Conservation (phyloP, 768 basidiomycete genomes). For the Lentinula sp. region DNA sequence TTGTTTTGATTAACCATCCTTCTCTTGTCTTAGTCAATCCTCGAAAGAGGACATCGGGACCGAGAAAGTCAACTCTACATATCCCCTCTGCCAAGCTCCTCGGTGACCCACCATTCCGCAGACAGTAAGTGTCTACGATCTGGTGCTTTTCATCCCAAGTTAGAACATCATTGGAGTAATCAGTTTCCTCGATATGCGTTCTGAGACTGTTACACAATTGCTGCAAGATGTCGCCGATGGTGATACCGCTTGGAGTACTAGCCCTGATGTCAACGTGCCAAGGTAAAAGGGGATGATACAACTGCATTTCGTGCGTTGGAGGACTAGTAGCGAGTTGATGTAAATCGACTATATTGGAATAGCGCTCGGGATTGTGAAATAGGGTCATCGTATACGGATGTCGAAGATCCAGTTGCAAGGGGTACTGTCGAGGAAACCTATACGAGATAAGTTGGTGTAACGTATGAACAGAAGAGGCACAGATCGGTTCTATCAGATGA, state of each 20-base stretch:
- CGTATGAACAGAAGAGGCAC: neutral
- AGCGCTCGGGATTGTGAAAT: conserved; percentile 1
- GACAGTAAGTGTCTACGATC: conserved; percentile 7
- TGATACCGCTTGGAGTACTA: conserved; percentile 30
- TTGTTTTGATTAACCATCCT: conserved; percentile 3
- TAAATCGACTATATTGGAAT: conserved; percentile 23
- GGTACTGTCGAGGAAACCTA: neutral
- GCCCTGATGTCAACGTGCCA: conserved; percentile 44
- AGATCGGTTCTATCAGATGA: neutral
- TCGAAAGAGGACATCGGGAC: conserved; percentile 30
- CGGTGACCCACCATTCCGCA: neutral
- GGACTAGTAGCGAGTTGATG: conserved; percentile 36
- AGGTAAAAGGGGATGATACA: conserved; percentile 38
- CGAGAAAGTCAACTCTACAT: neutral
- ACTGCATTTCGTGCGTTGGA: conserved; percentile 33
- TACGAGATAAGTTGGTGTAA: neutral
- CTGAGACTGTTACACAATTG: conserved; percentile 28
- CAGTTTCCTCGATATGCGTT: conserved; percentile 28
- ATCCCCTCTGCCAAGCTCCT: neutral
- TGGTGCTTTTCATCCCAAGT: neutral
- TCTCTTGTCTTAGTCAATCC: conserved; percentile 23
- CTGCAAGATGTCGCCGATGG: conserved; percentile 36
- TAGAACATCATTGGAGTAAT: conserved; percentile 33
- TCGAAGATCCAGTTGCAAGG: neutral
- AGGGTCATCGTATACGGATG: neutral